Conservation (phyloP, 2,329 filamentous ascomycete species). For the Claviceps capensis region DNA sequence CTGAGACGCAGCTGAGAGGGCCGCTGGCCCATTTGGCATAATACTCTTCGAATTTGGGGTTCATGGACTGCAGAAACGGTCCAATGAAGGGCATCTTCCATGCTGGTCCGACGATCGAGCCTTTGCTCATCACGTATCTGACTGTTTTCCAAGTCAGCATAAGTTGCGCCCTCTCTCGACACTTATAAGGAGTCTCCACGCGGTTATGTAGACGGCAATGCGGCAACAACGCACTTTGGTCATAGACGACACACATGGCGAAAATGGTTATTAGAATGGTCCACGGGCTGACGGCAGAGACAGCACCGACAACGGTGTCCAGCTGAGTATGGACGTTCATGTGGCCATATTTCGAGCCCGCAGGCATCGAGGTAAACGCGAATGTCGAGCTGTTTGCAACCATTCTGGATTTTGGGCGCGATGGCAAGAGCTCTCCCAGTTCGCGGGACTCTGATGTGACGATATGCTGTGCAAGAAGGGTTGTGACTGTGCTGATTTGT, state of each 20-base stretch:
- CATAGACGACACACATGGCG: constrained; percentile 62
- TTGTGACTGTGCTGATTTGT: not conserved
- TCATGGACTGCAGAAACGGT: constrained; percentile 84
- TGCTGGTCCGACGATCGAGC: constrained; percentile 58
- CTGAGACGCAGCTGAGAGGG: constrained; percentile 87
- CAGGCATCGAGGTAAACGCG: constrained; percentile 56
- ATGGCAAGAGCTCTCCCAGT: not conserved
- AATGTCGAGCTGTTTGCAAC: constrained; percentile 49
- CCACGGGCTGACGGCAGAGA: constrained; percentile 43
- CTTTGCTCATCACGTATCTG: constrained; percentile 62
- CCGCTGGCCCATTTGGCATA: constrained; percentile 85
- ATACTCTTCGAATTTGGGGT: constrained; percentile 87
- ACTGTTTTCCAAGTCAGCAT: constrained; percentile 31
- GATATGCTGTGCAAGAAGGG: not conserved
- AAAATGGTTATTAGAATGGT: constrained; percentile 59
- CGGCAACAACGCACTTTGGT: constrained; percentile 47
- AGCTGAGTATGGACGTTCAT: constrained; percentile 41
- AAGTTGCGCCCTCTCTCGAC: not conserved
- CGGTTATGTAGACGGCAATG: not conserved
- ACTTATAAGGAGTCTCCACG: not conserved
- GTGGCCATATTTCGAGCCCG: constrained; percentile 40
- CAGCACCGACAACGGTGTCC: constrained; percentile 37
- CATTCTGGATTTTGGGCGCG: constrained; percentile 21
- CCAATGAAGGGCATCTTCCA: constrained; percentile 82
- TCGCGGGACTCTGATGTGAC: not conserved